Conservation (phyloP, 805 yeast species). For the Teunomyces panamensis region DNA sequence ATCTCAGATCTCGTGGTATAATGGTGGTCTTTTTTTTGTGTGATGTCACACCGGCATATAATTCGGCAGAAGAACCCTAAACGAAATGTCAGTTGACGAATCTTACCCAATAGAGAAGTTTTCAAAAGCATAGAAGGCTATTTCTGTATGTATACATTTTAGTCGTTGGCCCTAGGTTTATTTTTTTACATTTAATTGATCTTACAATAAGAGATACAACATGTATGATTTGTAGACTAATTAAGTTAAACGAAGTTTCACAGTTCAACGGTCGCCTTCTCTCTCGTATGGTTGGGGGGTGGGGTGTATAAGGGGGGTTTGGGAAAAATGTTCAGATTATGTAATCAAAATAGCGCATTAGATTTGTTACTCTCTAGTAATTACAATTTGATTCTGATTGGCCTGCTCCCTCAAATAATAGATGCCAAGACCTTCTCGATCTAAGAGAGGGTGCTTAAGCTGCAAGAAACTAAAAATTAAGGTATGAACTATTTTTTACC, state of each 20-base stretch:
- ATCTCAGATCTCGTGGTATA: neutral
- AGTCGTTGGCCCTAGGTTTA: no score
- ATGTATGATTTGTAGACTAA: no score
- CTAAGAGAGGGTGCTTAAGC: conserved; percentile 29
- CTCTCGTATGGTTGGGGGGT: no score
- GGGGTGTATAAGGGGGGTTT: no score
- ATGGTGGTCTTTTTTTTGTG: neutral
- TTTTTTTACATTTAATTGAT: no score
- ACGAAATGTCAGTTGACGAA: neutral
- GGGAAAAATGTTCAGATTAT: neutral
- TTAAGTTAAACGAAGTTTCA: no score
- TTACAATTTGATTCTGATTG: neutral
- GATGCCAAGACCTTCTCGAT: conserved; percentile 6
- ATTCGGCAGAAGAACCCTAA: neutral
- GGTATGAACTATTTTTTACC: conserved; percentile 12
- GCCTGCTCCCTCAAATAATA: neutral
- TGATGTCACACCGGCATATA: conserved; percentile 2
- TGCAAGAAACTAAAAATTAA: conserved; percentile 31
- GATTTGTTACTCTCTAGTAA: neutral
- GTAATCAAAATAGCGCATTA: neutral
- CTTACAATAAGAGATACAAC: no score
- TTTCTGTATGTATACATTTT: neutral
- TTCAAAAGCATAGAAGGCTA: neutral
- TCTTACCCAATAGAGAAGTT: neutral
- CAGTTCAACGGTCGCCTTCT: no score